Conservation (phyloP, 192 early-diverging fungal species). For the Mortierella hygrophila region DNA sequence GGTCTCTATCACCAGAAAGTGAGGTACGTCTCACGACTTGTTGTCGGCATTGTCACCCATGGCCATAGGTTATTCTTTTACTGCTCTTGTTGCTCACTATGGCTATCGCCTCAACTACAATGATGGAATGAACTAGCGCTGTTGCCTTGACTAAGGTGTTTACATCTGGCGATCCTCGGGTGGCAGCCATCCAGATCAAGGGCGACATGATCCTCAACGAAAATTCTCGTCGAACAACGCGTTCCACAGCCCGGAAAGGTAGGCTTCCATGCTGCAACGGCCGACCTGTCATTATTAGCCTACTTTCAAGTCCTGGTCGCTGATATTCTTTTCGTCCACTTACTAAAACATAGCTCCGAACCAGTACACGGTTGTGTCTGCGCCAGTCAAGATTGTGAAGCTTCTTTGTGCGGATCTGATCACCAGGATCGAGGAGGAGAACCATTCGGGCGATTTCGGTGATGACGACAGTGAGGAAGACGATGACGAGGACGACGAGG, state of each 20-base stretch:
- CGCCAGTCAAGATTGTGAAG: slow-evolving; percentile 87
- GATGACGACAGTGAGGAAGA: slow-evolving; percentile 55
- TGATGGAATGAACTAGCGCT: slow-evolving; percentile 59
- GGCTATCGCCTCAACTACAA: neutral
- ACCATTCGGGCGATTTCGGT: slow-evolving; percentile 48
- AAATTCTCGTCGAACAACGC: slow-evolving; percentile 25
- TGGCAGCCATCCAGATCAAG: slow-evolving; percentile 74
- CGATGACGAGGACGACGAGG: slow-evolving; percentile 62
- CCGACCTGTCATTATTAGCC: neutral
- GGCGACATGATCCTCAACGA: slow-evolving; percentile 78
- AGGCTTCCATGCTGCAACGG: neutral
- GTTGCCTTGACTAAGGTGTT: slow-evolving; percentile 82
- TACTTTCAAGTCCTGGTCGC: neutral
- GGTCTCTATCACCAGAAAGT: slow-evolving; percentile 87
- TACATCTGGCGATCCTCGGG: slow-evolving; percentile 69
- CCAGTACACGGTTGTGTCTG: slow-evolving; percentile 80
- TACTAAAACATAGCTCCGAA: slow-evolving; percentile 68
- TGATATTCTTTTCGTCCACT: neutral
- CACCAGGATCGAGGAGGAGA: slow-evolving; percentile 68
- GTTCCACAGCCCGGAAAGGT: slow-evolving; percentile 33
- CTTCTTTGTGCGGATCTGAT: slow-evolving; percentile 82
- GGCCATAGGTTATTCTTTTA: neutral
- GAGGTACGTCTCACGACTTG: slow-evolving; percentile 58
- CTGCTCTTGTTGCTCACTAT: neutral
- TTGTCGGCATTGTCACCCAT: neutral